A percentile compares a stretch with the other conserved stretches of the same genome.
These are phyloP conservation scores for Tuber aestivum DNA, from an alignment of 495 filamentous ascomycete species.

Conservation along the genomic window DNA sequence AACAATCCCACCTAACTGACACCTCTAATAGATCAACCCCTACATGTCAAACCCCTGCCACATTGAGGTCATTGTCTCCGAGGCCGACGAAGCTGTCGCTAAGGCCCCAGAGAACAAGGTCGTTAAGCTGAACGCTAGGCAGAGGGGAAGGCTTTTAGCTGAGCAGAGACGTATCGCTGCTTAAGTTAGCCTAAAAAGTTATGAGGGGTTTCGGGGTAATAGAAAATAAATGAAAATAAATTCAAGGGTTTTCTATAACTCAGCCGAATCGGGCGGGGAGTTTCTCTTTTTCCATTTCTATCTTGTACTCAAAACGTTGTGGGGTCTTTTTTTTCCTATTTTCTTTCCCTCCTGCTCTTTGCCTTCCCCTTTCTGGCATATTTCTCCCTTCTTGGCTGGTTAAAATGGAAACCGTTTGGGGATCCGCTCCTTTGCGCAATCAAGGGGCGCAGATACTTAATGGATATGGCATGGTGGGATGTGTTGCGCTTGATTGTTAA, in stretches of 20 bases:
- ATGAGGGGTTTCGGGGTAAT: constrained; percentile 6
- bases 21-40: constrained; percentile 74
- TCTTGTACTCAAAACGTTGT: neutral
- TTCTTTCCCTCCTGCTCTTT: neutral
- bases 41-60: constrained; percentile 99
- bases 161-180: constrained; percentile 65
- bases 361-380: neutral
- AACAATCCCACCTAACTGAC: neutral
- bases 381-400: neutral
- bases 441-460: neutral
- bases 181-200: constrained; percentile 51
- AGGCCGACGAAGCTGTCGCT: constrained; percentile 84
- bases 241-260: constrained; percentile 19
- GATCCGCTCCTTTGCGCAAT: neutral
- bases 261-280: neutral
- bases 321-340: neutral
- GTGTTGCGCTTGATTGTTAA: neutral
- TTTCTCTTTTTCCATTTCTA: neutral
- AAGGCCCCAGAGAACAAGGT: constrained; percentile 64
- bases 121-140: constrained; percentile 69
- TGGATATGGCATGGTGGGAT: neutral
- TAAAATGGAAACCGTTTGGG: neutral
- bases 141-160: constrained; percentile 75
- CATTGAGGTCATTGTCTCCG: constrained; percentile 98
- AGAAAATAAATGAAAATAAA: constrained; percentile 23